Evolutionary conservation across 106 monocot species (phyloP).

Genomic region (Apostasia ramifera): DNA sequence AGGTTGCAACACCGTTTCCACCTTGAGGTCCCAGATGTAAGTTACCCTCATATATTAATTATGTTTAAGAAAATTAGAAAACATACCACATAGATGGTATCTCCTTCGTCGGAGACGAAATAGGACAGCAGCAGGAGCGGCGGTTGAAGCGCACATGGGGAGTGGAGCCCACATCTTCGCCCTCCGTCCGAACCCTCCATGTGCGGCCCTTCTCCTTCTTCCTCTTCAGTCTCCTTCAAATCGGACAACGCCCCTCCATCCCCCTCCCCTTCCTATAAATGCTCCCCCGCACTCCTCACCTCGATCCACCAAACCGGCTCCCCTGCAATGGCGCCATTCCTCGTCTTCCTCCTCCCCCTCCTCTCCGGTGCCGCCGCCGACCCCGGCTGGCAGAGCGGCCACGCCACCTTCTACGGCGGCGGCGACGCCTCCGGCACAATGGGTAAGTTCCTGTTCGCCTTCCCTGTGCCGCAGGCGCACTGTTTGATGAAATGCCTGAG

Average conservation of each 20-base stretch:
- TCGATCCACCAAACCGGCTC: background rate
- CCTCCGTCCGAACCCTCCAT: constrained; percentile 3
- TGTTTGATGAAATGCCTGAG: background rate
- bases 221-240: background rate
- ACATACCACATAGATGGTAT: background rate
- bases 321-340: background rate
- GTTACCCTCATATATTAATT: too few relatives aligned
- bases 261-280: background rate
- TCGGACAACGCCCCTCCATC: background rate
- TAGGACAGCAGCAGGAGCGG: constrained; percentile 2
- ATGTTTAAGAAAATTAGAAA: too few relatives aligned
- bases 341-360: constrained; percentile 9
- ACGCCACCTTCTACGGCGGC: constrained; percentile 56
- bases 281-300: background rate
- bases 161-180: background rate
- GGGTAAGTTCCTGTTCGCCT: constrained; percentile 18
- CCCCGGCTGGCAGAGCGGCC: constrained; percentile 22
- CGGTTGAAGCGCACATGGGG: constrained; percentile 7
- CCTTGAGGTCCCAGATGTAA: too few relatives aligned
- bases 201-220: background rate
- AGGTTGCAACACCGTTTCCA: too few relatives aligned
- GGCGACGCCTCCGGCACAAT: constrained; percentile 47
- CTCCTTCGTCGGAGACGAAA: constrained; percentile 5
- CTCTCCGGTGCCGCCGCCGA: background rate
- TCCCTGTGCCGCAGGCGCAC: background rate